Percentiles rank a stretch among this genome's conserved stretches.
Evolutionary conservation across 2,329 filamentous ascomycete species (phyloP).

Genomic region (Aureobasidium sp.): DNA sequence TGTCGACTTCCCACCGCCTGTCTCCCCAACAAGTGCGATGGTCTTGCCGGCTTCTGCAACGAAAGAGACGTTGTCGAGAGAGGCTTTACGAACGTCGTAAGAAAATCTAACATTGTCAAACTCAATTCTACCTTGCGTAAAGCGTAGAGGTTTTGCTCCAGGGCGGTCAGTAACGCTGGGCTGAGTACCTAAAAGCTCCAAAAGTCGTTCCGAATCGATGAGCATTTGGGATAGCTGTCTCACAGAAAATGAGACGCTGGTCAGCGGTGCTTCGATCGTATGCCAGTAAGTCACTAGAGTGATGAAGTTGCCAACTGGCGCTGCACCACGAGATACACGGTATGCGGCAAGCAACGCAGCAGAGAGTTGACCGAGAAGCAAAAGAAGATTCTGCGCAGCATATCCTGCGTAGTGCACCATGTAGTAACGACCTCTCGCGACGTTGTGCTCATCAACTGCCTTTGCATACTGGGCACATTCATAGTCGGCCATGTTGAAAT

Average conservation of each 20-base stretch:
- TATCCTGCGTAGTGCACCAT: conserved; percentile 25
- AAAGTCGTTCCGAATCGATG: conserved; percentile 56
- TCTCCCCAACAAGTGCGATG: conserved; percentile 53
- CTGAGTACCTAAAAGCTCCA: conserved; percentile 50
- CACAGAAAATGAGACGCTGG: conserved; percentile 43
- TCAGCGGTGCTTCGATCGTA: conserved; percentile 38
- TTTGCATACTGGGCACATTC: conserved; percentile 43
- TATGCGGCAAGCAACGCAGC: conserved; percentile 45
- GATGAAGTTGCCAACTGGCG: conserved; percentile 53
- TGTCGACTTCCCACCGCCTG: conserved; percentile 55
- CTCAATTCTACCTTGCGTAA: conserved; percentile 41
- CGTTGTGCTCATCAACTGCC: conserved; percentile 30
- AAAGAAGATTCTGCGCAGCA: conserved; percentile 38
- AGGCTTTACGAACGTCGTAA: conserved; percentile 46
- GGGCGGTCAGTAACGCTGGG: conserved; percentile 45
- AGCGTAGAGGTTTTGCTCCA: conserved; percentile 36
- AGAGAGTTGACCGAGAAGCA: conserved; percentile 41
- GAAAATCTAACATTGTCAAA: conserved; percentile 49
- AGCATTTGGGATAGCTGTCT: conserved; percentile 44
- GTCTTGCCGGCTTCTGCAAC: conserved; percentile 45
- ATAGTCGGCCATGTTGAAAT: conserved; percentile 50
- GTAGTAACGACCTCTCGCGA: conserved; percentile 21
- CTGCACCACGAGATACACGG: conserved; percentile 41
- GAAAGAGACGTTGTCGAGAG: conserved; percentile 43
- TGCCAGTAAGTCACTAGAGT: conserved; percentile 58